Evolutionary conservation across 305 asterid species (phyloP), one percentile per base, ranked within the genome.

Genomic region (Ruellia speciosa): DNA sequence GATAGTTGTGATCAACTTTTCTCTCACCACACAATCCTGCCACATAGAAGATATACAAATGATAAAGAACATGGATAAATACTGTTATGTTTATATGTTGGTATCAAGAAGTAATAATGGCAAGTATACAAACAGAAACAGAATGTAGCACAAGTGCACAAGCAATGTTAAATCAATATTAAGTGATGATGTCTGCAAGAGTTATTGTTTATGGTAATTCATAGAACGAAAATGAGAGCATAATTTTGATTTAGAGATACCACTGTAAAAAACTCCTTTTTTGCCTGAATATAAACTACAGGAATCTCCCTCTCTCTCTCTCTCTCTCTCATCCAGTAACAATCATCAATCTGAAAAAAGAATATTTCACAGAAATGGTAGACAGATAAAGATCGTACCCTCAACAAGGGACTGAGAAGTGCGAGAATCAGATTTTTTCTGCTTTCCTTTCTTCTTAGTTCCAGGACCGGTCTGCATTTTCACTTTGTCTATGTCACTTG

Each of bases 1-100:
- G 72, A 69, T 78, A 79, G 66, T 73, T 71, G 73, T 93, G 95
- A 72, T 81, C 78, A 74, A 84, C 77, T 74, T 77, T 74, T 69
- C 61, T 53, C 62, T 67, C 67, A 55, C 59, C 72, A 58, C 64
- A 72, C 52, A 75, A 57, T 52, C 70, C 95, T 79, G 81, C 52
- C 55, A 35, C 47, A 61, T 15, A 28, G 49, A 64, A 50, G 62
- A 59, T 18, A 48, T 43, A 37, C 31, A 55, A 37, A 41, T 12
- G 59, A 65, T 49, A 62, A 39, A 15, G 15, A 67, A 40, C 19
- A 54, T 18, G 28, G 59, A 17, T 11, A 53, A 31, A 20, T 7
- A 43, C 3, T 4, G 16, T 13, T 12, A 43, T n/a, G 7, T 43
- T n/a, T 4, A 12, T 43, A 12, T 13, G 5, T n/a, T n/a, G 11